Evolutionary conservation across 495 filamentous ascomycete genomes (phyloP), one percentile per base, ranked within the genome.

Genomic region (Lasiosphaeris hirsuta): DNA sequence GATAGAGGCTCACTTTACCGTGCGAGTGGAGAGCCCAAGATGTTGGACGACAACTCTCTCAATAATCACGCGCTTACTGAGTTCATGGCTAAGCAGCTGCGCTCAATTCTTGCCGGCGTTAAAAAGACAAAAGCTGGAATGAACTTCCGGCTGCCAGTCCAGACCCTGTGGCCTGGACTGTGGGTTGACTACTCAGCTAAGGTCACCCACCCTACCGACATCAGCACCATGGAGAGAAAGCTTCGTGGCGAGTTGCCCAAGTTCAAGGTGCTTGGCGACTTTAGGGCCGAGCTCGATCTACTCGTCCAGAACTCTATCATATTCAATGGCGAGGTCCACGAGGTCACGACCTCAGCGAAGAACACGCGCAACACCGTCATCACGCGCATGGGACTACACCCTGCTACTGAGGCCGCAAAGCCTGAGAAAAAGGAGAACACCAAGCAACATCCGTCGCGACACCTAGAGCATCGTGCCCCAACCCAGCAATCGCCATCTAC

Each of bases 251-350:
- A 81, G 41, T 89, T 93, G 63, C 59, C 69, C 15, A 68, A 78
- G 46, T 97, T 97, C 65, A 46, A 65, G 6, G 79, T 76, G 8
- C 70, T 90, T 3, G 79, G 86, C 42, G 85, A 78, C 13, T 83
- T 92, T 63, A 76, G 85, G 37, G 72, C 76, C 13, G 95, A 97
- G 62, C 79, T 96, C 33, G 69, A 84, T 43, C 78, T 86, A 39
- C 84, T 98, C 65, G 80, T 92, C 41, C 62, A 83, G 44, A 98
- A 98, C 67, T 81, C 87, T 0, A 57, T 85, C 7, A 67, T 72
- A 1, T 98, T 97, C 81, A 98, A 98, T 67, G 92, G 92, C 8
- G 70, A 80, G 3, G 74, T 81, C 1, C 92, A 97, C 66, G 65
- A 79, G 0, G 84, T 97, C 40, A 83, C 90, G 3, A 66, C 74